Evolutionary conservation across 306 rosid species (phyloP), one percentile per base, ranked within the genome.

Genomic region (Casuarina glauca): DNA sequence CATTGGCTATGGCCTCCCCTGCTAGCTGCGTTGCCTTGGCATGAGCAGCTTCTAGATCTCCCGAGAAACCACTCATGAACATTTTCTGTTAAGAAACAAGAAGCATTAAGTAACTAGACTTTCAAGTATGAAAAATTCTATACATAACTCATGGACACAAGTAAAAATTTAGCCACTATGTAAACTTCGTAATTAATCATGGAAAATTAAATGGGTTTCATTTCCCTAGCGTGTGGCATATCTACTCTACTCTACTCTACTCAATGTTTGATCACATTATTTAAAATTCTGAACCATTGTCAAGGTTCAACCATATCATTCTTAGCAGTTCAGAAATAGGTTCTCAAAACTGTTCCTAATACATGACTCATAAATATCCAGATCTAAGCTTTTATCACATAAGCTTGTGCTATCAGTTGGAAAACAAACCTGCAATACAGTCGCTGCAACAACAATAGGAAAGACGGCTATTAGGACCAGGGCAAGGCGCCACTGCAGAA

Each of bases 401-500:
- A 70, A 61, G 69, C 57, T 72, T 50, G 39, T 44, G 35, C 71
- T 43, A 63, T 69, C 45, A 79, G 58, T 57, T 39, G 43, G 76
- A 35, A 43, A 79, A 74, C 78, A 46, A 76, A 93, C 98, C 98
- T 93, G 98, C 82, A 95, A 87, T 80, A 95, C 99, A 3, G 97
- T 95, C 86, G 99, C 99, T 13, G 97, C 99, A 75, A 95, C 99
- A 70, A 95, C 99, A 70, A 95, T 91, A 48, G 99, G 99, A 82
- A 91, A 91, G 83, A 94, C 97, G n/a, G 96, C 97, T 55, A 94
- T 80, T 5, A 94, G 97, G 72, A 91, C 97, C 36, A 94, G 98
- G 44, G 98, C 91, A 74, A 94, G 98, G 70, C 98, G 94, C 98
- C 98, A 91, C 76, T 94, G 91, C 88, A 94, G 86, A 75, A 94